Conservation (phyloP, 805 yeast species). For the Grigorovia jiainica region DNA sequence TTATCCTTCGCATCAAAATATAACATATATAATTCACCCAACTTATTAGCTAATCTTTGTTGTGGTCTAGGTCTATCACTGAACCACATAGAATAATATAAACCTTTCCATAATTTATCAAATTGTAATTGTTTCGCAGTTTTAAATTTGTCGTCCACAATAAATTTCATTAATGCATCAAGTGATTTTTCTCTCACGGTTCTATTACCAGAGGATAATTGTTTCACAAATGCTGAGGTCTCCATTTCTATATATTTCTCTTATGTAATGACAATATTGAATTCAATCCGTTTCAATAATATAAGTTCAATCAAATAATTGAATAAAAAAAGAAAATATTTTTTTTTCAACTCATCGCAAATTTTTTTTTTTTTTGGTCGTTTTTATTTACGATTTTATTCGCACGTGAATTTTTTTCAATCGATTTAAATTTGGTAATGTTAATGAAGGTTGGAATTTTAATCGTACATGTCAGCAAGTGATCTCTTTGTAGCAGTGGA, state of each 20-base stretch:
- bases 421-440: neutral
- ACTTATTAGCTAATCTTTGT: conserved; percentile 64
- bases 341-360: conserved; percentile 7
- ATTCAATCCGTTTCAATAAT: too few relatives aligned
- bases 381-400: too few relatives aligned
- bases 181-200: conserved; percentile 67
- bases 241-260: conserved; percentile 24
- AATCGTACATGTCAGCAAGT: conserved; percentile 19
- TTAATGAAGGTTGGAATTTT: neutral
- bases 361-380: neutral
- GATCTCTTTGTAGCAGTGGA: conserved; percentile 9
- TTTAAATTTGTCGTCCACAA: conserved; percentile 37
- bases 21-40: conserved; percentile 41
- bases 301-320: neutral
- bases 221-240: conserved; percentile 54
- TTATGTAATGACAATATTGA: neutral
- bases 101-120: conserved; percentile 92
- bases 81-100: conserved; percentile 93
- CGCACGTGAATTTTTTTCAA: neutral
- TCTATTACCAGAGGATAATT: conserved; percentile 72
- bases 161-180: conserved; percentile 49
- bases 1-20: conserved; percentile 26
- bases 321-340: too few relatives aligned
- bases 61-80: conserved; percentile 90
- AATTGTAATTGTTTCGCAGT: conserved; percentile 41